phyloP scores from a whole-genome alignment of 441 rosid species.

The Syzygium syzygioides region DNA sequence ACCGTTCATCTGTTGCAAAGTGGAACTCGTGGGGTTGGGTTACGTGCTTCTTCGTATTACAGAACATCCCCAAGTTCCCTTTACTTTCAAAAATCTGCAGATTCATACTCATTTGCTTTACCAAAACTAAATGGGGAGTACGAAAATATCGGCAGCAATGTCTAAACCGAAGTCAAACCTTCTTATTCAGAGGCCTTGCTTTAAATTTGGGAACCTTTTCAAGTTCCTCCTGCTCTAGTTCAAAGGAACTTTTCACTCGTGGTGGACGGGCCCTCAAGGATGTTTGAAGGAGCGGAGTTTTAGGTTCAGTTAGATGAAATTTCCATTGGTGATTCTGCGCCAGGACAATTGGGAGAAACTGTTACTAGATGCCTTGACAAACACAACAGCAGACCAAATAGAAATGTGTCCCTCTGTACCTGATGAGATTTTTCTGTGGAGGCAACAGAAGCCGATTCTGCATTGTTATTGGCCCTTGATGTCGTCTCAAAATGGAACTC shows the following conservation, averaged over 20 bases:
- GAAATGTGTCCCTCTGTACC: constrained; percentile 26
- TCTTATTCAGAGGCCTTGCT: constrained; percentile 91
- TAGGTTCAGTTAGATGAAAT: constrained; percentile 64
- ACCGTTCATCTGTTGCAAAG: constrained; percentile 84
- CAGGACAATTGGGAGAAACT: background rate
- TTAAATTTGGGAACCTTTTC: constrained; percentile 88
- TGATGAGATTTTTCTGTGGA: constrained; percentile 70
- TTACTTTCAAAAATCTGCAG: constrained; percentile 89
- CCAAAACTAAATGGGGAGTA: background rate
- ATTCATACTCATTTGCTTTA: background rate
- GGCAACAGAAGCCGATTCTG: constrained; percentile 72
- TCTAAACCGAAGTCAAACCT: constrained; percentile 40
- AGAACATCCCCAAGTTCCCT: constrained; percentile 85
- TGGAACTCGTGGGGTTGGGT: constrained; percentile 90
- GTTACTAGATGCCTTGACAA: background rate
- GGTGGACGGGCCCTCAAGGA: constrained; percentile 84
- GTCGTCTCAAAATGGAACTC: constrained; percentile 86
- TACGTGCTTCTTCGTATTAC: constrained; percentile 68
- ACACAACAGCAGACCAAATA: background rate
- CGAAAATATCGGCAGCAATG: background rate
- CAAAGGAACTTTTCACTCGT: constrained; percentile 64
- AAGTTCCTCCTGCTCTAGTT: constrained; percentile 83
- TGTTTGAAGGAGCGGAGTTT: constrained; percentile 76
- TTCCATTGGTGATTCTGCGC: constrained; percentile 54
- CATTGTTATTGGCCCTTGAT: constrained; percentile 72